These are phyloP conservation scores for Salix udensis DNA, from an alignment of 345 rosid genomes.

Conservation along the genomic window DNA sequence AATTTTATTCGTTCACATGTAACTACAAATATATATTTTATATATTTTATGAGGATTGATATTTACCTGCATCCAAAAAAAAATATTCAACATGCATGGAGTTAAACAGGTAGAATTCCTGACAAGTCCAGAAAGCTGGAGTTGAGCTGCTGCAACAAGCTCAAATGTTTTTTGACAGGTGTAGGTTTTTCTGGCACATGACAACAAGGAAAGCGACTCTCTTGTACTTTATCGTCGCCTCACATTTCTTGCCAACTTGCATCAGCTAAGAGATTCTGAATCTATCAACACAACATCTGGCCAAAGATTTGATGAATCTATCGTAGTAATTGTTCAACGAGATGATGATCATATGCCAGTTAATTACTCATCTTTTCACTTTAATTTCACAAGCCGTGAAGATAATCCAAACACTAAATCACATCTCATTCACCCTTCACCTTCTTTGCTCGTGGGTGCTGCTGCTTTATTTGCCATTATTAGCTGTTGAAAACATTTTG, in stretches of 20 bases:
- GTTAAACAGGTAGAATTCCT: too few relatives aligned
- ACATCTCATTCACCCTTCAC: neutral
- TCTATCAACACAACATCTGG: neutral
- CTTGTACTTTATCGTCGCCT: neutral
- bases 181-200: neutral
- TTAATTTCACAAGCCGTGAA: neutral
- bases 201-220: too few relatives aligned
- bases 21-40: too few relatives aligned
- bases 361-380: constrained; percentile 8
- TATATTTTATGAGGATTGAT: too few relatives aligned
- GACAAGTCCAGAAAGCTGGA: too few relatives aligned
- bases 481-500: constrained; percentile 16
- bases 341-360: constrained; percentile 12
- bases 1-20: too few relatives aligned
- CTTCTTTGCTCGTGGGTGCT: constrained; percentile 3
- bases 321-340: constrained; percentile 1
- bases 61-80: too few relatives aligned
- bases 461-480: constrained; percentile 17
- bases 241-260: constrained; percentile 8
- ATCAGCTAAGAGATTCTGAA: neutral
- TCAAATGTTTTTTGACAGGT: neutral
- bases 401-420: constrained; percentile 10
- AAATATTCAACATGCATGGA: too few relatives aligned
- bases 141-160: too few relatives aligned
- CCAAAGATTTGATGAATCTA: neutral